phyloP scores from a whole-genome alignment of 208 protist genomes.

The Crithidia expoeki region DNA sequence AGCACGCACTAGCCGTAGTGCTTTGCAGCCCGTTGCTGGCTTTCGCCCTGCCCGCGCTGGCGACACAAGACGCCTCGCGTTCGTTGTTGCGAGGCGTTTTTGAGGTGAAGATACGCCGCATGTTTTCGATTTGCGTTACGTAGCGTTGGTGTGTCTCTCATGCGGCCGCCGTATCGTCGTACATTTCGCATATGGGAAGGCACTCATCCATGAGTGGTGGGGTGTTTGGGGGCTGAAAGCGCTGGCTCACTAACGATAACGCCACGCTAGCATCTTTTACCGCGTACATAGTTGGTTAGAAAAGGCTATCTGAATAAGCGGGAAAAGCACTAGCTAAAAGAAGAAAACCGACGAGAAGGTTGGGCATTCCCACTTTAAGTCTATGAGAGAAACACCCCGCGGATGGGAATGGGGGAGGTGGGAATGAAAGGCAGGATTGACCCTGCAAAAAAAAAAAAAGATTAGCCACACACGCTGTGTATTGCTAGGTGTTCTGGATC shows the following conservation, averaged over 20 bases:
- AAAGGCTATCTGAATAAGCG: neutral
- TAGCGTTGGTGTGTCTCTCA: constrained; percentile 50
- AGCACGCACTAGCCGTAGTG: neutral
- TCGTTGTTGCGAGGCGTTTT: constrained; percentile 38
- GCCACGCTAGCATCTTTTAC: constrained; percentile 48
- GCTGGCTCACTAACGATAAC: constrained; percentile 33
- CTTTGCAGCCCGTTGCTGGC: neutral
- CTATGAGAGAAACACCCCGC: no score
- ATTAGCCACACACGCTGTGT: neutral
- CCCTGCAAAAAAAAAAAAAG: neutral
- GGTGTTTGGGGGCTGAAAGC: constrained; percentile 40
- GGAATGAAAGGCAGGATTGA: no score
- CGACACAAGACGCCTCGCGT: constrained; percentile 3
- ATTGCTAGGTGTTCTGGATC: no score
- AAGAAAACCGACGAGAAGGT: constrained; percentile 3
- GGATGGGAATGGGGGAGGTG: no score
- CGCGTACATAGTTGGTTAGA: constrained; percentile 44
- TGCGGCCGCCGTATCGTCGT: constrained; percentile 36
- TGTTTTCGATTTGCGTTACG: constrained; percentile 33
- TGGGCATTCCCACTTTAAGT: no score
- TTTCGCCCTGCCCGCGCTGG: neutral
- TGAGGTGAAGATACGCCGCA: constrained; percentile 29
- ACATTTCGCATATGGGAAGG: constrained; percentile 36
- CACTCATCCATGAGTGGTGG: constrained; percentile 42
- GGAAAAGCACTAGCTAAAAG: constrained; percentile 4